Base-by-base conservation (phyloP, 2,329 filamentous ascomycete genomes). In the Phoma sp. region DNA sequence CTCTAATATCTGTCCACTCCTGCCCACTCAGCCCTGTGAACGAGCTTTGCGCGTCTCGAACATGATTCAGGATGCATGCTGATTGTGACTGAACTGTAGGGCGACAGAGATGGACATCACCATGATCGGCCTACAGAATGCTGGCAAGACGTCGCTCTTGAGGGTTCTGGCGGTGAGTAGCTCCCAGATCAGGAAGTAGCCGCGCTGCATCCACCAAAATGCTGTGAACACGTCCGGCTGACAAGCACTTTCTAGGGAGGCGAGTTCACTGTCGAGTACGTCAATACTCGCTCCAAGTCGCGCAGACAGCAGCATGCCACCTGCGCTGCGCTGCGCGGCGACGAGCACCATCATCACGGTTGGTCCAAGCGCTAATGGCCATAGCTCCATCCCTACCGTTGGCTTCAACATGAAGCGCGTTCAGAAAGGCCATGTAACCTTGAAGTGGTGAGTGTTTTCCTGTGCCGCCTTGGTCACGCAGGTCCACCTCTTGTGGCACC, bases 71-170 rank as follows among this genome's bases (percentile, higher is more conserved):
- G 37, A 57, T 57, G 49, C 46, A 55, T 55, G 62, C 70, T 70
- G 59, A 68, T 55, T 52, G 38, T 32, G 52, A 45, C 53, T 56
- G 47, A 52, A 59, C 47, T 63, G 25, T 58, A 97, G 93, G 95
- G 92, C 93, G 66, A 96, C 93, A 64, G 95, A 99, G 82, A 97
- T 99, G 93, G 95, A 99, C 79, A 93, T 99, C 74, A 98, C 95
- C 66, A 96, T 99, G 89, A 93, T 99, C 75, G 95, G 95, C 23
- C 81, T 99, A 73, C 95, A 99, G 75, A 98, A 98, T 80, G 95
- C 95, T 55, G 95, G 95, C 71, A 99, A 99, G 81, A 98, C 95
- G 35, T 98, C 93, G 59, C 78, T 99, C 71, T 82, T 99, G 75
- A 86, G 93, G 68, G 93, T 98, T 69, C 83, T 99, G 68, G 93